Conservation (phyloP, 2,329 filamentous ascomycete species). For the Aspergillus viridinutans region DNA sequence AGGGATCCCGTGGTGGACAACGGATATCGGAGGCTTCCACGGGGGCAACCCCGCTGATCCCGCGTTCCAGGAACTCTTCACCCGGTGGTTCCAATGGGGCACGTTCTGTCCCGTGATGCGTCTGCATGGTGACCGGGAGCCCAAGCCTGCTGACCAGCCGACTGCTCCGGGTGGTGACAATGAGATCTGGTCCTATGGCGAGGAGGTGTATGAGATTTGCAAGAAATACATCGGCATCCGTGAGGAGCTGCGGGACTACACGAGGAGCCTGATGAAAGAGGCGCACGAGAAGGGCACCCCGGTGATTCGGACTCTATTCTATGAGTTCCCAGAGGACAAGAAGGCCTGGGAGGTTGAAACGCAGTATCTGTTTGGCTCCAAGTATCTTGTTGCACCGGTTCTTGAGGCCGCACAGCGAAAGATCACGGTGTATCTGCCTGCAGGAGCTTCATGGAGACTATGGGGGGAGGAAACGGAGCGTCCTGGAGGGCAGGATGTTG, state of each 20-base stretch:
- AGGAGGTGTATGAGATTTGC: slow-evolving; percentile 57
- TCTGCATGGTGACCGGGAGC: slow-evolving; percentile 63
- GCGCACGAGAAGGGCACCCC: slow-evolving; percentile 59
- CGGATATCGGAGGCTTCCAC: slow-evolving; percentile 67
- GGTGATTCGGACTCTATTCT: slow-evolving; percentile 60
- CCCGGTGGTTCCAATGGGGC: slow-evolving; percentile 67
- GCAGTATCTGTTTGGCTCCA: slow-evolving; percentile 61
- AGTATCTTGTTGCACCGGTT: slow-evolving; percentile 57
- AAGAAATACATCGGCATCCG: slow-evolving; percentile 56
- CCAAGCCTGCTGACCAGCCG: slow-evolving; percentile 37
- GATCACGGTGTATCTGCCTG: slow-evolving; percentile 52
- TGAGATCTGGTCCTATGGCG: slow-evolving; percentile 65
- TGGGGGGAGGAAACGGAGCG: slow-evolving; percentile 32
- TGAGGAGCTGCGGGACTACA: slow-evolving; percentile 57
- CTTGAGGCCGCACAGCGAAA: slow-evolving; percentile 46
- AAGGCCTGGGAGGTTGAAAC: slow-evolving; percentile 55
- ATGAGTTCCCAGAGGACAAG: slow-evolving; percentile 57
- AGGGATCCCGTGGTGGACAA: slow-evolving; percentile 66
- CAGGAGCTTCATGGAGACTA: slow-evolving; percentile 43
- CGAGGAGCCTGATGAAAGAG: slow-evolving; percentile 54
- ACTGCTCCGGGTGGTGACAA: slow-evolving; percentile 26
- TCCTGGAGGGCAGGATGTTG: slow-evolving; percentile 39
- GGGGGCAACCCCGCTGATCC: slow-evolving; percentile 56
- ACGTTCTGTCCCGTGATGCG: slow-evolving; percentile 65
- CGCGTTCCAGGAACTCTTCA: slow-evolving; percentile 59